Evolutionary conservation across 768 basidiomycete species (phyloP), one percentile per base, ranked within the genome.

Genomic region (Steccherinum ochraceum): DNA sequence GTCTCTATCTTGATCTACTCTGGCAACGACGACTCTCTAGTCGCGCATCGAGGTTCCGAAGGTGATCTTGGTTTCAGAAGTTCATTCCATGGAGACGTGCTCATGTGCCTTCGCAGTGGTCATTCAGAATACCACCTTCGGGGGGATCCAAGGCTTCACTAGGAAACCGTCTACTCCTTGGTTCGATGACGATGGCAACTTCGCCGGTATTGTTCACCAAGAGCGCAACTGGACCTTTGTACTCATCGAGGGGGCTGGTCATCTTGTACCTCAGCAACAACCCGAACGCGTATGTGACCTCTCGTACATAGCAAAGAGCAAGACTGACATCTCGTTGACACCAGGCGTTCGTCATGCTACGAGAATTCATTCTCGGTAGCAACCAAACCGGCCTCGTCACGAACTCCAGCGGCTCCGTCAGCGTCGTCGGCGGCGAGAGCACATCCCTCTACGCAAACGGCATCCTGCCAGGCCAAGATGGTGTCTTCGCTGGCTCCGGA

Each of bases 71-170:
- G 4, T 45, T 39, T 5, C 42, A 7, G 16, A 16, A 35, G 7
- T 35, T 16, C 30, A 35, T 7, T 35, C n/a, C n/a, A n/a, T n/a
- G n/a, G n/a, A 16, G 21, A 23, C 7, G 10, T 20, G 35, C 48
- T 27, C 26, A 45, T 18, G 16, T 45, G 12, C 30, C 12, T 3
- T 25, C 13, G 16, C 39, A 56, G 52, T 56, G 4, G 26, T 42
- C 4, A 56, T 56, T 46, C 54, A 56, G 82, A 89, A 89, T 56
- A 86, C 84, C 20, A 86, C 87, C 0, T 89, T 88, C 56, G 85
- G 84, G 23, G 86, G 84, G 5, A 80, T 81, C 35, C 84, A 79
- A 64, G 87, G 87, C 3, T 89, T 89, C 62, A 80, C 82, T 3
- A 72, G 78, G 42, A 73, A 75, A 50, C 87, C 87, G 0, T 76